Percentiles rank a stretch among this genome's conserved stretches.
phyloP scores from a whole-genome alignment of 805 yeast genomes.

The Starmerella roubikii region DNA sequence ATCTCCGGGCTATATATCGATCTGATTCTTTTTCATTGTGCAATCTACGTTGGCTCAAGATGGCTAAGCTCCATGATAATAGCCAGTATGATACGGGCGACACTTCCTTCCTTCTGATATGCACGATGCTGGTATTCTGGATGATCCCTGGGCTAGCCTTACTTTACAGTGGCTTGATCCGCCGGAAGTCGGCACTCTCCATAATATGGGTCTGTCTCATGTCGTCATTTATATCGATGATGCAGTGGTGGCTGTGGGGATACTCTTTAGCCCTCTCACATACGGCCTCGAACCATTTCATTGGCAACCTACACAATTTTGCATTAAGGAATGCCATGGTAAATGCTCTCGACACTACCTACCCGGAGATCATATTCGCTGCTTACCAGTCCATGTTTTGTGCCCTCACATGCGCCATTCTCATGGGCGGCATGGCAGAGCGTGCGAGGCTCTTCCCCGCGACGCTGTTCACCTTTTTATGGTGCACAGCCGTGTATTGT shows the following conservation, averaged over 20 bases:
- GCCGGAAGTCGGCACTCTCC: constrained; percentile 79
- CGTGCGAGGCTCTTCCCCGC: constrained; percentile 81
- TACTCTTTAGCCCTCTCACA: constrained; percentile 76
- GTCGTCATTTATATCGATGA: constrained; percentile 57
- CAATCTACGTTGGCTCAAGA: too few species aligned
- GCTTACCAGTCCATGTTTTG: constrained; percentile 82
- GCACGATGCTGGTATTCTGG: constrained; percentile 49
- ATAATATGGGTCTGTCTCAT: constrained; percentile 69
- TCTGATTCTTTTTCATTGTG: too few species aligned
- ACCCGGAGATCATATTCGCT: constrained; percentile 78
- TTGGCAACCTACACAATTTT: constrained; percentile 73
- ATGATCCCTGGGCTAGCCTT: constrained; percentile 95
- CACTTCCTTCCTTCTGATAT: constrained; percentile 26
- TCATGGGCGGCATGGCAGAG: constrained; percentile 88
- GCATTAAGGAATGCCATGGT: constrained; percentile 65
- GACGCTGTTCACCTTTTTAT: constrained; percentile 64
- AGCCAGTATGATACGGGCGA: constrained; percentile 29
- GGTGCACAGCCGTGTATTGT: constrained; percentile 87
- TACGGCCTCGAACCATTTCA: constrained; percentile 70
- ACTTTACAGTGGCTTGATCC: constrained; percentile 77
- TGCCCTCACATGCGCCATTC: constrained; percentile 81
- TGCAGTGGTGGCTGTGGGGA: constrained; percentile 99
- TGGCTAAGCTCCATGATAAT: constrained; percentile 14
- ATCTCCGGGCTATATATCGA: too few species aligned
- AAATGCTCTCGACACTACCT: constrained; percentile 31